Evolutionary conservation across 2,329 filamentous ascomycete species (phyloP).

Genomic region (Colletotrichum musicola): DNA sequence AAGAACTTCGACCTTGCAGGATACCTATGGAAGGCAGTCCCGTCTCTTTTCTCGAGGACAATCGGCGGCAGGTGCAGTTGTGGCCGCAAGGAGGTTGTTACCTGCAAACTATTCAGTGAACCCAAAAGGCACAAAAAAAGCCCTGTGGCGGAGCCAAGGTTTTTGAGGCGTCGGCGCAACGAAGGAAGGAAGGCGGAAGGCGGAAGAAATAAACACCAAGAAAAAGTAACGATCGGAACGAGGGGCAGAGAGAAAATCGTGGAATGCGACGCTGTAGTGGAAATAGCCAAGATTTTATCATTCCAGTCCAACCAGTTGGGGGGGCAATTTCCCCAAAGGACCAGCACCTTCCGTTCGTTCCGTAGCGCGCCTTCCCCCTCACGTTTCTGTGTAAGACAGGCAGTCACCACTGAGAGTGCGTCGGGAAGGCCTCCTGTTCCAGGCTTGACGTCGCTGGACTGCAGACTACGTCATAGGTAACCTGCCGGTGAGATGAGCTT

Average conservation of each 20-base stretch:
- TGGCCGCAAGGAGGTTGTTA: too few relatives aligned
- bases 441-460: slow-evolving; percentile 30
- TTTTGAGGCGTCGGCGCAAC: not conserved
- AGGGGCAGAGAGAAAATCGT: slow-evolving; percentile 5
- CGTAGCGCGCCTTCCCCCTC: not conserved
- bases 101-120: not conserved
- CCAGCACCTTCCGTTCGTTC: slow-evolving; percentile 7
- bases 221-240: not conserved
- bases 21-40: too few relatives aligned
- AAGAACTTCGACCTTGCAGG: too few relatives aligned
- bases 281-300: slow-evolving; percentile 26
- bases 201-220: not conserved
- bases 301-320: not conserved
- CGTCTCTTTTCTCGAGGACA: too few relatives aligned
- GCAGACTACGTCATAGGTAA: slow-evolving; percentile 34
- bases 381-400: slow-evolving; percentile 31
- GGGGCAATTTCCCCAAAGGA: slow-evolving; percentile 32
- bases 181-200: not conserved
- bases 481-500: slow-evolving; percentile 18
- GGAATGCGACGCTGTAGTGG: slow-evolving; percentile 20
- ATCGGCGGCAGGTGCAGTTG: too few relatives aligned
- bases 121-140: not conserved
- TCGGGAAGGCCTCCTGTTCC: slow-evolving; percentile 11
- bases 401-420: not conserved
- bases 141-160: not conserved